A percentile compares a stretch with the other conserved stretches of the same genome.
These are phyloP conservation scores for Microcyclosporella mali DNA, from an alignment of 2,329 filamentous ascomycete genomes.

Conservation along the genomic window DNA sequence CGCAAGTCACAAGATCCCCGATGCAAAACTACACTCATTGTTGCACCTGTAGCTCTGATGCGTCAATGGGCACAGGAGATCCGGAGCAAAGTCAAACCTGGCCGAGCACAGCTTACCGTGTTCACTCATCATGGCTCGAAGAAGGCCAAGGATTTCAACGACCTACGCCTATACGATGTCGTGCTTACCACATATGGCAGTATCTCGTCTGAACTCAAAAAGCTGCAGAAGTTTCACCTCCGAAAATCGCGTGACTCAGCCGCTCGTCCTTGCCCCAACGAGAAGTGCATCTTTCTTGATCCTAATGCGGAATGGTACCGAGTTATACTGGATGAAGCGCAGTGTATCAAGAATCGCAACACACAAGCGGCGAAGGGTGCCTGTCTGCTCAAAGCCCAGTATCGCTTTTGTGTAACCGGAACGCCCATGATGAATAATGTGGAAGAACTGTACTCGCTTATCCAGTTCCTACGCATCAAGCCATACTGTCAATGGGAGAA, in stretches of 20 bases:
- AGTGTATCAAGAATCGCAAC: constrained; percentile 70
- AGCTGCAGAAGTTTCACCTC: constrained; percentile 48
- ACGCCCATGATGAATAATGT: constrained; percentile 88
- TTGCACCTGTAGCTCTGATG: constrained; percentile 73
- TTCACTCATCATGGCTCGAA: constrained; percentile 60
- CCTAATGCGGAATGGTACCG: constrained; percentile 55
- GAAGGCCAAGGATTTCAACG: constrained; percentile 54
- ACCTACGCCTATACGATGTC: constrained; percentile 62
- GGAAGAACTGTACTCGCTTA: constrained; percentile 67
- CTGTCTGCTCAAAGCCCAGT: constrained; percentile 51
- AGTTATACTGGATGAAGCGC: constrained; percentile 72
- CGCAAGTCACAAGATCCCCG: constrained; percentile 54
- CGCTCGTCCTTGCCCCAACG: constrained; percentile 28
- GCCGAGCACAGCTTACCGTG: constrained; percentile 54
- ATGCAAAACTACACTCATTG: constrained; percentile 70
- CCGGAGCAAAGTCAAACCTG: constrained; percentile 56
- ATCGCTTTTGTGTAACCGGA: constrained; percentile 70
- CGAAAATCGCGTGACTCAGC: constrained; percentile 43
- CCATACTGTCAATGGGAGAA: constrained; percentile 62
- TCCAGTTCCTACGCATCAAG: constrained; percentile 69
- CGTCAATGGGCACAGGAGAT: constrained; percentile 84
- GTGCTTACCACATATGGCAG: constrained; percentile 76
- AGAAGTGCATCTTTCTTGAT: constrained; percentile 40
- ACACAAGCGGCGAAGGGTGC: constrained; percentile 58
- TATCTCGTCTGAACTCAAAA: constrained; percentile 60